Base-by-base conservation (phyloP, 352 stramenopile genomes). In the Aphanomyces euteiches region DNA sequence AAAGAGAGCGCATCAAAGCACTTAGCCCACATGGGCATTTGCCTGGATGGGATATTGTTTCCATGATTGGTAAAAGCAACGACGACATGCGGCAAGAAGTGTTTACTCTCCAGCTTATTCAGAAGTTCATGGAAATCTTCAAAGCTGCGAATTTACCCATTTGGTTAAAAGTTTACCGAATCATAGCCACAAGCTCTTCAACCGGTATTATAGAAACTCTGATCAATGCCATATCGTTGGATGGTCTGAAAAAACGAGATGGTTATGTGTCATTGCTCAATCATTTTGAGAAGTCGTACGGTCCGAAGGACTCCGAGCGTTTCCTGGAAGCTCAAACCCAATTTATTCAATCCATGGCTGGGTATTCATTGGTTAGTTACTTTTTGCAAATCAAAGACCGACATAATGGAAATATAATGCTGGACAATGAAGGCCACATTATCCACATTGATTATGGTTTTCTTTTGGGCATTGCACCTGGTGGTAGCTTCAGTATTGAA, bases 391-490 rank as follows among this genome's bases (percentile, higher is more conserved):
- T 99, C 75, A 99, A 99, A 77, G 98, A 99, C 82, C 90, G 97
- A 6, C 98, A 99, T 90, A 99, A 99, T 72, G 98, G 97, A 47
- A 99, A 99, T 75, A 99, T 99, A 57, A 98, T 99, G 92, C 90
- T 99, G 59, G 97, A 99, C 79, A 98, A 92, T 54, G 86, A 97
- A 79, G 97, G 98, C 13, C 96, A 98, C 77, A 87, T 99, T 8
- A 97, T 99, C 72, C 96, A 99, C 79, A 99, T 99, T 72, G 98
- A 99, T 78, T 99, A 99, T 83, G 98, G 98, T 7, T 99, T 99
- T 78, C 81, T 99, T 47, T 92, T 99, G 65, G 97, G 96, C 34
- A 99, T 98, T 83, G 97, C 95, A 39, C 97, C 97, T 1, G 98
- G 97, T 72, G 96, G 98, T 68, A 98, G 98, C 80, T 99, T 99